These are phyloP conservation scores for Herpetomonas tarakana DNA, from an alignment of 208 protist species.

Conservation along the genomic window DNA sequence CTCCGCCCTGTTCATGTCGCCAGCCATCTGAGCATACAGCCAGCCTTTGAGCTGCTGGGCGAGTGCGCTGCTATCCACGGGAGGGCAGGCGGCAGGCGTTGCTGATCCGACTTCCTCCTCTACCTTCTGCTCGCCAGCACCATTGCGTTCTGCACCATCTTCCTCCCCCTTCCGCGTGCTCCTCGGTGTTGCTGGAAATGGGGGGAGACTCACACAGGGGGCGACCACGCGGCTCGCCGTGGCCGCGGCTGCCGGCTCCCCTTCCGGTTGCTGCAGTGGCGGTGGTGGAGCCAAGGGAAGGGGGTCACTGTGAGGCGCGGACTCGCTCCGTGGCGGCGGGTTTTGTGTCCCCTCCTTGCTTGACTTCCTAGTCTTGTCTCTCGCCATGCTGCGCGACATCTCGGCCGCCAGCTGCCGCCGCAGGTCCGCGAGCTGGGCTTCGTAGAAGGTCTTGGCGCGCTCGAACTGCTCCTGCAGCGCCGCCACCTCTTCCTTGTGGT, in stretches of 20 bases:
- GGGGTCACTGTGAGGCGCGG: not conserved
- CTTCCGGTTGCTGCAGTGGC: not conserved
- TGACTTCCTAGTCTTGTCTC: no score
- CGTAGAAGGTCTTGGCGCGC: constrained; percentile 66
- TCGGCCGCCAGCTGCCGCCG: constrained; percentile 58
- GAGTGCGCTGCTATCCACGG: constrained; percentile 8
- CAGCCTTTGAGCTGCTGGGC: constrained; percentile 35
- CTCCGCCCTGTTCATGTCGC: constrained; percentile 19
- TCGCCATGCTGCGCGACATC: constrained; percentile 16
- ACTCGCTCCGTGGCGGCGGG: no score
- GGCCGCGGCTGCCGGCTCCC: no score
- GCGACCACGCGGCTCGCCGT: not conserved
- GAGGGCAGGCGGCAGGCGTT: not conserved
- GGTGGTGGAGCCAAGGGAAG: not conserved
- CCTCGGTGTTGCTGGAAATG: not conserved
- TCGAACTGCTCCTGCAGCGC: constrained; percentile 62
- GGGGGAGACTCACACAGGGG: not conserved
- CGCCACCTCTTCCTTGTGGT: constrained; percentile 49
- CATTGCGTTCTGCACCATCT: no score
- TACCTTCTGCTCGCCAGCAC: not conserved
- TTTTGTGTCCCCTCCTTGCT: no score
- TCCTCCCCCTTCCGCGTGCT: no score
- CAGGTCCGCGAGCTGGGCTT: constrained; percentile 73
- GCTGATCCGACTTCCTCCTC: no score
- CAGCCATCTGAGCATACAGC: constrained; percentile 45